Evolutionary conservation across 257 asterid species (phyloP).

Genomic region (Capsicum rhomboideum): DNA sequence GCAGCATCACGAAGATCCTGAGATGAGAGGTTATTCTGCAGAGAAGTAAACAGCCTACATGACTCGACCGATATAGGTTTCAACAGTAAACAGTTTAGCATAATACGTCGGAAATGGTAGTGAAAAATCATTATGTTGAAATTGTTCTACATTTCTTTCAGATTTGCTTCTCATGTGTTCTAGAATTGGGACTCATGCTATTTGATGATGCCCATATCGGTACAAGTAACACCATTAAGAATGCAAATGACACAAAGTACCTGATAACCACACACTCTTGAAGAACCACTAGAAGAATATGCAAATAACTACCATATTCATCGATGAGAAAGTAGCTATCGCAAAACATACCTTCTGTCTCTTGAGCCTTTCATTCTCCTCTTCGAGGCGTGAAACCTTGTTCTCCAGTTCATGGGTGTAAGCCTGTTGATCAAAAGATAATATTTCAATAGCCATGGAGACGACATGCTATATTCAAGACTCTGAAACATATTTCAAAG

Average conservation of each 20-base stretch:
- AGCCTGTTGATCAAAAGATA: conserved; percentile 45
- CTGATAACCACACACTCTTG: not conserved
- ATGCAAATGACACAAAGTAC: not conserved
- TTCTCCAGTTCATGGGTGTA: conserved; percentile 92
- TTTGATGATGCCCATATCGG: not conserved
- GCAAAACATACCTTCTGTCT: conserved; percentile 51
- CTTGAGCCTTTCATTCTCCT: conserved; percentile 86
- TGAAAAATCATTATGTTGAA: not conserved
- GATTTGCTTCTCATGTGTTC: not conserved
- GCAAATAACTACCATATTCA: not conserved
- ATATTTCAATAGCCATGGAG: not conserved
- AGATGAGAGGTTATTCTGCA: not conserved
- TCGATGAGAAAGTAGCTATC: not conserved
- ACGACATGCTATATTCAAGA: not conserved
- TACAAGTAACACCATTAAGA: not conserved
- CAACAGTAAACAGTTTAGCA: not conserved
- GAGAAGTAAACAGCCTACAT: not conserved
- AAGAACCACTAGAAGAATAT: not conserved
- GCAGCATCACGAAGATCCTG: not conserved
- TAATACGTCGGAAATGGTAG: not conserved
- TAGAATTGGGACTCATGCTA: not conserved
- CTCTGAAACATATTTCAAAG: not conserved
- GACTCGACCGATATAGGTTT: not conserved
- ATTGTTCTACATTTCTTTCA: not conserved
- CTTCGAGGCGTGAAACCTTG: conserved; percentile 81